Conservation (phyloP, 768 basidiomycete genomes). For the Amanita brunnescens region DNA sequence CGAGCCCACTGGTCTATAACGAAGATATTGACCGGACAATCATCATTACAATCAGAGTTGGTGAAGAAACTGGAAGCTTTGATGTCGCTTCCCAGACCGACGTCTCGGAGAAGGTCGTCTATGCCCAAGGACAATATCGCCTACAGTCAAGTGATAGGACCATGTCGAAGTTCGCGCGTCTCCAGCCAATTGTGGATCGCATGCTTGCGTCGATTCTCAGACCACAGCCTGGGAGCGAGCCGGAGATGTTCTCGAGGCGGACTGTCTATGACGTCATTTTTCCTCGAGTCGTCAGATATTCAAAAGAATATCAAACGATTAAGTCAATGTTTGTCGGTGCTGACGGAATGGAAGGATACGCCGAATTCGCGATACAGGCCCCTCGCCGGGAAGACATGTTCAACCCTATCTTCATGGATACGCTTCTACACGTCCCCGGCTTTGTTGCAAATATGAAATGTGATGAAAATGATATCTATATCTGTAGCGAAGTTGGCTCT, state of each 20-base stretch:
- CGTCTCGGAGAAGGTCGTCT: conserved; percentile 25
- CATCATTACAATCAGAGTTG: conserved; percentile 18
- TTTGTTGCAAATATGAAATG: conserved; percentile 58
- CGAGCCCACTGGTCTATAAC: conserved; percentile 45
- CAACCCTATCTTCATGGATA: conserved; percentile 56
- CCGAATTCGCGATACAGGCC: conserved; percentile 34
- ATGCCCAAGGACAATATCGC: conserved; percentile 39
- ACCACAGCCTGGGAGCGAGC: conserved; percentile 14
- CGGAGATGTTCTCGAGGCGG: conserved; percentile 45
- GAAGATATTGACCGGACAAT: conserved; percentile 25
- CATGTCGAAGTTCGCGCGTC: conserved; percentile 27
- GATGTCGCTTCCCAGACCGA: conserved; percentile 31
- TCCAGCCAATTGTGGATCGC: conserved; percentile 25
- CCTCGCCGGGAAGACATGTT: conserved; percentile 24
- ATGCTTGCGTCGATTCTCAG: conserved; percentile 24
- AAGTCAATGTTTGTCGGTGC: conserved; percentile 41
- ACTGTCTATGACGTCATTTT: conserved; percentile 61
- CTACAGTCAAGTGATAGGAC: conserved; percentile 24
- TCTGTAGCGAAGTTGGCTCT: conserved; percentile 48
- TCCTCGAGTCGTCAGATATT: conserved; percentile 59
- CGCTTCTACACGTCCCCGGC: conserved; percentile 60
- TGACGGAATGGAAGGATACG: conserved; percentile 43
- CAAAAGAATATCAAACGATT: conserved; percentile 48
- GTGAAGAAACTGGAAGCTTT: background rate
- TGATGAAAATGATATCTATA: conserved; percentile 43